Evolutionary conservation across 2,329 filamentous ascomycete genomes (phyloP).

Genomic region (Tolypocladium capitatum): DNA sequence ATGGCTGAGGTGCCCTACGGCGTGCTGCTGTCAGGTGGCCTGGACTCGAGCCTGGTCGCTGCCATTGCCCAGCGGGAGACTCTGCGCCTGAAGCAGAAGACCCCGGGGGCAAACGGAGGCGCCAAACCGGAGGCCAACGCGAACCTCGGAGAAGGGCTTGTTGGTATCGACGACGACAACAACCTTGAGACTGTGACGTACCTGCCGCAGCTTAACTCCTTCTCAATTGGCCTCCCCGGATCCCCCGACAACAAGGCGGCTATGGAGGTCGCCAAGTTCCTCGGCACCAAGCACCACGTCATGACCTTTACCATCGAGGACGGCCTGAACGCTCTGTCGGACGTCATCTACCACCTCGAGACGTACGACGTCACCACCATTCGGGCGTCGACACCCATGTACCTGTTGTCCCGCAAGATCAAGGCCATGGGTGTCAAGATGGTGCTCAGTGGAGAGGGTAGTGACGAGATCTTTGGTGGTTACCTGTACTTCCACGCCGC

Average conservation of each 20-base stretch:
- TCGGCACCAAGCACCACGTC: constrained; percentile 94
- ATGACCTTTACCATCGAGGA: constrained; percentile 98
- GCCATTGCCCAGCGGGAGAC: constrained; percentile 93
- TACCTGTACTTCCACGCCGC: constrained; percentile 98
- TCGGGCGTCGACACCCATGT: constrained; percentile 97
- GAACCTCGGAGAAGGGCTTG: constrained; percentile 57
- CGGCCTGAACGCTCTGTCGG: constrained; percentile 87
- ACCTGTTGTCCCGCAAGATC: constrained; percentile 93
- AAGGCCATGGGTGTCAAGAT: constrained; percentile 99
- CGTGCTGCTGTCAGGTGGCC: constrained; percentile 83
- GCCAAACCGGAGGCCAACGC: constrained; percentile 34
- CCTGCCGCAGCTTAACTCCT: constrained; percentile 91
- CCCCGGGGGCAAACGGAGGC: constrained; percentile 33
- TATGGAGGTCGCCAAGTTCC: constrained; percentile 84
- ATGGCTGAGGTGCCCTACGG: constrained; percentile 99
- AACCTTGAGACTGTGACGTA: constrained; percentile 80
- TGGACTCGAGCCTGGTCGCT: constrained; percentile 91
- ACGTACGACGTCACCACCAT: constrained; percentile 98
- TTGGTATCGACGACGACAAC: constrained; percentile 90
- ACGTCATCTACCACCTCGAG: constrained; percentile 97
- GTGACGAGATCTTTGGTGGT: constrained; percentile 95
- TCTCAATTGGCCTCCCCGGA: constrained; percentile 90
- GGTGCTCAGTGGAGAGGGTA: constrained; percentile 93
- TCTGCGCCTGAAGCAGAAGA: constrained; percentile 56
- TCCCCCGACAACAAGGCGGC: constrained; percentile 89